A percentile compares a stretch with the other conserved stretches of the same genome.
These are phyloP conservation scores for Trichosanthes truncata DNA, from an alignment of 306 rosid genomes.

Conservation along the genomic window DNA sequence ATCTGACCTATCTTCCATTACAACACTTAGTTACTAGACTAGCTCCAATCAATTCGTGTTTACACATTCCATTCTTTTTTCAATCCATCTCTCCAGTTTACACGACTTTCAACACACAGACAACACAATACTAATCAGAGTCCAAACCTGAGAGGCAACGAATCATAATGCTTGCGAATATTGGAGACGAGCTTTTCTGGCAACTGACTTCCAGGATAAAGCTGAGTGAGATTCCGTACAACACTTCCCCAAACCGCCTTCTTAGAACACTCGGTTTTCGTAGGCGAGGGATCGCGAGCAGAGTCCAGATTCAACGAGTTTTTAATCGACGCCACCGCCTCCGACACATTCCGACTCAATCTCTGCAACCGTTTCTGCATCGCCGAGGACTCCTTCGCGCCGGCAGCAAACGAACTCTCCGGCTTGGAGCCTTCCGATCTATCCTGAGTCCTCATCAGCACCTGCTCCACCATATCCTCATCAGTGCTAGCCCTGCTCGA, in stretches of 20 bases:
- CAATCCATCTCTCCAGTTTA: background rate
- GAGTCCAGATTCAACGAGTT: conserved; percentile 70
- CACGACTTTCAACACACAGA: background rate
- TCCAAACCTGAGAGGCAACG: conserved; percentile 73
- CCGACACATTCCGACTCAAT: conserved; percentile 68
- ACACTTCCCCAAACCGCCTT: conserved; percentile 74
- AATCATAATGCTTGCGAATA: conserved; percentile 81
- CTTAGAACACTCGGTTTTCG: conserved; percentile 40
- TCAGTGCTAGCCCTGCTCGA: conserved; percentile 54
- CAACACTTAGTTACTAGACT: background rate
- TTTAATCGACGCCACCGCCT: conserved; percentile 60
- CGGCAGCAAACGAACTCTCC: conserved; percentile 22
- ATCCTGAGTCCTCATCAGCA: conserved; percentile 53
- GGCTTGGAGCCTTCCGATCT: conserved; percentile 42
- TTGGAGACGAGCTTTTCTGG: conserved; percentile 85
- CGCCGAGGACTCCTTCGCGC: conserved; percentile 41
- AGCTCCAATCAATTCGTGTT: background rate
- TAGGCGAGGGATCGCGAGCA: conserved; percentile 27
- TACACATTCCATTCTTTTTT: background rate
- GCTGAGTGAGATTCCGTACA: conserved; percentile 65
- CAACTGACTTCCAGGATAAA: conserved; percentile 81
- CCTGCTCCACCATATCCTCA: conserved; percentile 74
- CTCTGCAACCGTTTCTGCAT: conserved; percentile 67
- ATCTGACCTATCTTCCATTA: background rate
- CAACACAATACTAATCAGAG: background rate